These are phyloP conservation scores for Alternaria novae-zelandiae DNA, from an alignment of 2,329 filamentous ascomycete genomes.

Conservation along the genomic window DNA sequence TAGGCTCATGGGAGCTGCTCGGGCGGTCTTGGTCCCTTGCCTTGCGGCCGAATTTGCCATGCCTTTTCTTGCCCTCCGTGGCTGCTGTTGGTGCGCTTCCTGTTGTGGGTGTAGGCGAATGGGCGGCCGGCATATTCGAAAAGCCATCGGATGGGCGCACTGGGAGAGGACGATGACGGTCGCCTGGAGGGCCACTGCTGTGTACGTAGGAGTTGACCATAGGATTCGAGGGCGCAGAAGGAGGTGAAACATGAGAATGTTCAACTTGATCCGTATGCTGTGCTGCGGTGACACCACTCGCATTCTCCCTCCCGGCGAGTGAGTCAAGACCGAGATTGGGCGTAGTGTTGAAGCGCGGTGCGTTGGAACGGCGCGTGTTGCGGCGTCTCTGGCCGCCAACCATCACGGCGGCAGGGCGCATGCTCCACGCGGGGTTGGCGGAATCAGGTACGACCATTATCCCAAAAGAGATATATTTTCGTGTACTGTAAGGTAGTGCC, in stretches of 20 bases:
- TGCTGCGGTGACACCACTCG: not conserved
- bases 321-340: slow-evolving; percentile 15
- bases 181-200: not conserved
- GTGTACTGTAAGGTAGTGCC: not conserved
- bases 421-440: slow-evolving; percentile 1
- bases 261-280: slow-evolving; percentile 1
- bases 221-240: not conserved
- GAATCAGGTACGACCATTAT: slow-evolving; percentile 3
- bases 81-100: not conserved
- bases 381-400: slow-evolving; percentile 28
- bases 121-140: not conserved
- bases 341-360: slow-evolving; percentile 23
- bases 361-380: slow-evolving; percentile 21
- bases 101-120: slow-evolving; percentile 9
- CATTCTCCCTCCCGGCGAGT: slow-evolving; percentile 4
- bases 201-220: slow-evolving; percentile 7
- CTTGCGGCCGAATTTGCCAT: slow-evolving; percentile 21
- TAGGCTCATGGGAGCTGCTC: slow-evolving; percentile 4
- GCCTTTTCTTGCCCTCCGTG: slow-evolving; percentile 23
- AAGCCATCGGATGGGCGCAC: not conserved
- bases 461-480: not conserved
- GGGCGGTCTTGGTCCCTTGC: slow-evolving; percentile 16
- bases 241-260: slow-evolving; percentile 6
- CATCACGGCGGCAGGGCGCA: slow-evolving; percentile 13
- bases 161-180: not conserved